Evolutionary conservation across 371 early-diverging fungal species (phyloP).

Genomic region (Mucor racemosus): DNA sequence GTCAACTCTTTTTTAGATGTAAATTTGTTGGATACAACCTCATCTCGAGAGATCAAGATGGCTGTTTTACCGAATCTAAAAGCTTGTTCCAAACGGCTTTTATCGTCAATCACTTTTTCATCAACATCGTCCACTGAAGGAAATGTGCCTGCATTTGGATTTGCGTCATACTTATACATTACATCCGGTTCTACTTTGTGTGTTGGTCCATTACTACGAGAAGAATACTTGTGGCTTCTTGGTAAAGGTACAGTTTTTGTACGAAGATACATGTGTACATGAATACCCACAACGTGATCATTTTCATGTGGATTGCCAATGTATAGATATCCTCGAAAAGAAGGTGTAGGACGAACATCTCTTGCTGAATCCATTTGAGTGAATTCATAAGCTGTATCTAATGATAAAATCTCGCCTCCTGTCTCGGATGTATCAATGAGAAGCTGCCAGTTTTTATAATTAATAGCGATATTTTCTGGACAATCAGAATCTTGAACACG

Average conservation of each 20-base stretch:
- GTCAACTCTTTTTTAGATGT: conserved; percentile 61
- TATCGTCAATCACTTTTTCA: not conserved
- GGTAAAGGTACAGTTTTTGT: conserved; percentile 57
- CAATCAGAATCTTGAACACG: conserved; percentile 26
- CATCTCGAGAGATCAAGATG: conserved; percentile 65
- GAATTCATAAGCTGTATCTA: conserved; percentile 58
- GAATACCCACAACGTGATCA: conserved; percentile 51
- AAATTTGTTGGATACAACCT: conserved; percentile 63
- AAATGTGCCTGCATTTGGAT: conserved; percentile 21
- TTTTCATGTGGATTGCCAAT: conserved; percentile 55
- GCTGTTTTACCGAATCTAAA: conserved; percentile 73
- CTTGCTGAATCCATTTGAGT: conserved; percentile 55
- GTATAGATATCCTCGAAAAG: conserved; percentile 58
- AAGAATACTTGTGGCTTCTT: conserved; percentile 65
- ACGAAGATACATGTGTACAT: conserved; percentile 61
- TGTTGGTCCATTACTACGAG: conserved; percentile 53
- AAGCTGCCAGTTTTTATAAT: conserved; percentile 28
- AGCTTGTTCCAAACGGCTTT: conserved; percentile 54
- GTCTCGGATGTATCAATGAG: conserved; percentile 12
- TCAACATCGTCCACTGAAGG: not conserved
- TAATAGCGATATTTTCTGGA: conserved; percentile 3
- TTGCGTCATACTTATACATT: conserved; percentile 35
- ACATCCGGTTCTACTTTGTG: conserved; percentile 53
- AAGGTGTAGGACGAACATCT: conserved; percentile 59
- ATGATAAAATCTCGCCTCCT: conserved; percentile 32